Base-by-base conservation (phyloP, 208 protist genomes). In the Leptomonas seymouri region DNA sequence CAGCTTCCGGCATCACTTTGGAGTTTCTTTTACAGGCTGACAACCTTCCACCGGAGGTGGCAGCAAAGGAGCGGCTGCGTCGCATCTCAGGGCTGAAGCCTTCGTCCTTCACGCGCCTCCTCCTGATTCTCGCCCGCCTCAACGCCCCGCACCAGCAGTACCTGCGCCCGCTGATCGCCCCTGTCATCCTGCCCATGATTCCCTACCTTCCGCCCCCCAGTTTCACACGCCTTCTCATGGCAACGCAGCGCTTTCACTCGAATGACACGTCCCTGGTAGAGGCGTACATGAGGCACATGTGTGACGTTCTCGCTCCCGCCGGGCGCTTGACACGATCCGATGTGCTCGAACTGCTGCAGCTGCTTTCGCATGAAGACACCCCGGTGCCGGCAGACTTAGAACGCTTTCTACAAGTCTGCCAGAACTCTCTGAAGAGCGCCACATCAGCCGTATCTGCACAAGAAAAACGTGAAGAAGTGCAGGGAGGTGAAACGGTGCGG, bases 101-200 rank as follows among this genome's bases (percentile, higher is more conserved):
- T 8, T 83, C 84, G 6, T 86, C 82, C 82, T 84, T 94, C 67
- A 91, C 89, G 16, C 80, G 83, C 42, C 81, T 82, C 45, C 83
- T 94, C 45, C 46, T 80, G 14, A 75, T 94, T 15, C 78, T 94
- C 30, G 77, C 82, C 3, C 66, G 67, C 2, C 75, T 76, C 60
- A 86, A 80, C 15, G 89, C 89, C 0, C 89, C 89, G 3, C 86
- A 91, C 49, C 89, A 94, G 66, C 82, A 90, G 78, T 94, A 94
- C 64, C 63, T 94, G 23, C 81, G 89, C 18, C 89, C 89, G 7
- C 71, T 88, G 12, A 67, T 86, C 23, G 44, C 39, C 39, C 74
- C 81, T 0, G 54, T 94, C 31, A 82, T 94, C 60, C 30, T 92
- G 30, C 86, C 89, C 0, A 77, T 65, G 42, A 44, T 94, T 23